Evolutionary conservation across 805 yeast species (phyloP).

Genomic region (Tetrapisispora nanseiensis): DNA sequence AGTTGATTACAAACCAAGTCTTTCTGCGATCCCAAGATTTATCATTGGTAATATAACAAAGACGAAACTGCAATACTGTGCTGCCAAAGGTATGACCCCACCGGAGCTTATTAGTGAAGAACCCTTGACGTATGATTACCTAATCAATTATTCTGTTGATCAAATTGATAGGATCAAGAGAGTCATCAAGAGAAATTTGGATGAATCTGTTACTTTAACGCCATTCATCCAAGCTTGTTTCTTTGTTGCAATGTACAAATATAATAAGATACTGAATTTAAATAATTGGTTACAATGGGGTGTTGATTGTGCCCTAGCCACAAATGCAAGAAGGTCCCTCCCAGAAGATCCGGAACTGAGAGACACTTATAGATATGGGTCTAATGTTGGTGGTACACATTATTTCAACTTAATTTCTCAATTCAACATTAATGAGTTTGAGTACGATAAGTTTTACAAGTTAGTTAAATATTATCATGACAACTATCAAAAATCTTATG

Average conservation of each 20-base stretch:
- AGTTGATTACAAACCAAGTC: conserved; percentile 13
- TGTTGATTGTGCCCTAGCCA: conserved; percentile 19
- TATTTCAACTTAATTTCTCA: conserved; percentile 17
- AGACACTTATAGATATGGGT: conserved; percentile 16
- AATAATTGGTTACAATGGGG: conserved; percentile 13
- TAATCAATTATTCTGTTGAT: conserved; percentile 8
- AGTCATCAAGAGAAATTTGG: conserved; percentile 6
- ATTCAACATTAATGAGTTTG: conserved; percentile 9
- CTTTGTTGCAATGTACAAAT: conserved; percentile 12
- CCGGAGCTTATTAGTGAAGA: conserved; percentile 2
- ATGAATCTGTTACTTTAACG: conserved; percentile 15
- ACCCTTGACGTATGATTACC: conserved; percentile 8
- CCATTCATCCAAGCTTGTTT: conserved; percentile 21
- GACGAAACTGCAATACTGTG: conserved; percentile 9
- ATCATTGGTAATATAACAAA: conserved; percentile 8
- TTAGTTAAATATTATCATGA: conserved; percentile 15
- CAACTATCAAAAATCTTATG: conserved; percentile 7
- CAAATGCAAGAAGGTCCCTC: conserved; percentile 11
- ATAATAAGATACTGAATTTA: conserved; percentile 12
- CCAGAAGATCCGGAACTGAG: conserved; percentile 10
- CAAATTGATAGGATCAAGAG: conserved; percentile 9
- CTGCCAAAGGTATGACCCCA: conserved; percentile 7
- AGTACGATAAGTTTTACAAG: conserved; percentile 12
- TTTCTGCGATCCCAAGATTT: conserved; percentile 9
- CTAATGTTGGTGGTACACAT: conserved; percentile 21